Evolutionary conservation across 1,284 basidiomycete species (phyloP).

Genomic region (Puccinia triticina): DNA sequence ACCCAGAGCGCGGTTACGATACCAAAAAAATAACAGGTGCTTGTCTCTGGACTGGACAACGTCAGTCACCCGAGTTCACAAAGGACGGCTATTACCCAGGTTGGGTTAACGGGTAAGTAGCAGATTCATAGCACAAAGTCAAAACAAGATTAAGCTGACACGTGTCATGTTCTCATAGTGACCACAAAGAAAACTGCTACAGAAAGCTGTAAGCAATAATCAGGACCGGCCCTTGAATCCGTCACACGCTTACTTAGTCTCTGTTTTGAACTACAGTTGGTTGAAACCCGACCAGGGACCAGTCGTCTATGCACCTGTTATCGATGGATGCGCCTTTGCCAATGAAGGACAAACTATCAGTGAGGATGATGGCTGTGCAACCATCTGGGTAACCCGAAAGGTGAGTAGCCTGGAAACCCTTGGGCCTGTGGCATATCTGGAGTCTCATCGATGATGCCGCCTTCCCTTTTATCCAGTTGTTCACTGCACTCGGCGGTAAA

Average conservation of each 20-base stretch:
- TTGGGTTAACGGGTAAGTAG: background rate
- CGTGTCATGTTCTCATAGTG: background rate
- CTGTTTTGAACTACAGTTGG: constrained; percentile 8
- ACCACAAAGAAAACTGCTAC: background rate
- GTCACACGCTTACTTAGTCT: background rate
- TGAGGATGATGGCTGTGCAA: background rate
- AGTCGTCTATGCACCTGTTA: background rate
- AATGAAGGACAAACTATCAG: background rate
- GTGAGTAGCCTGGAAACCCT: background rate
- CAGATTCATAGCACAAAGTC: background rate
- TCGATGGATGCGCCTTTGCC: background rate
- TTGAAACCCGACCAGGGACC: background rate
- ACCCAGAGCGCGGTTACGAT: background rate
- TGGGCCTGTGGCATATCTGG: background rate
- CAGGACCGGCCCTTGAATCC: background rate
- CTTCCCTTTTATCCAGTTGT: background rate
- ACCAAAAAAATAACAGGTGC: background rate
- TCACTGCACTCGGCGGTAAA: background rate
- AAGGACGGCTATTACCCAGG: background rate
- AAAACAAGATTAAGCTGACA: background rate
- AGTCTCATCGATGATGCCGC: background rate
- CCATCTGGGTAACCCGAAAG: background rate
- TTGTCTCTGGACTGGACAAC: background rate
- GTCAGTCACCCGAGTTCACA: background rate
- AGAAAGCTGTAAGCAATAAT: background rate